Percentiles rank a stretch among this genome's conserved stretches.
Evolutionary conservation across 2,329 filamentous ascomycete genomes (phyloP).

Genomic region (Cercospora nicotianae): DNA sequence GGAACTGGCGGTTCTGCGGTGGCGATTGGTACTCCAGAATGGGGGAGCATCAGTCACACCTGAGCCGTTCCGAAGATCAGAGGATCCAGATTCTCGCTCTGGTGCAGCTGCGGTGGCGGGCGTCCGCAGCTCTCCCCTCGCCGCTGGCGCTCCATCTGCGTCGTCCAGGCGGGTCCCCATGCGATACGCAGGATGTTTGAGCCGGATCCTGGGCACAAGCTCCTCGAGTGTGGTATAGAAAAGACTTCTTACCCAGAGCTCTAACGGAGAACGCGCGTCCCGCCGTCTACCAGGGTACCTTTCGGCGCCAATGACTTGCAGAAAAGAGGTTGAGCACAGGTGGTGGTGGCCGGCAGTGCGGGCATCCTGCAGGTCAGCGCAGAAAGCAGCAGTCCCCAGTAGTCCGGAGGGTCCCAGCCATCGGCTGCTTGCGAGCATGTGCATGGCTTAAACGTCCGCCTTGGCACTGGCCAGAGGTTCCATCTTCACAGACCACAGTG

Average conservation of each 20-base stretch:
- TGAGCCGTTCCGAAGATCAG: conserved; percentile 13
- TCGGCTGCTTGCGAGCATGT: neutral
- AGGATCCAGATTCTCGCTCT: conserved; percentile 12
- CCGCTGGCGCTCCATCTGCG: conserved; percentile 16
- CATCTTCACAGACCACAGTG: neutral
- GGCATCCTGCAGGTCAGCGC: conserved; percentile 15
- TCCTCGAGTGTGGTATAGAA: conserved; percentile 4
- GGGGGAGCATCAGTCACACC: conserved; percentile 43
- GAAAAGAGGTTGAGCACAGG: conserved; percentile 9
- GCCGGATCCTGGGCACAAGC: conserved; percentile 1
- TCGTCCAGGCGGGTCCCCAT: conserved; percentile 20
- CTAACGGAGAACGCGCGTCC: conserved; percentile 12
- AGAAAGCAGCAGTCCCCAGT: conserved; percentile 4
- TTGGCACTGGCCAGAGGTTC: conserved; percentile 7
- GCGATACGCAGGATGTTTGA: conserved; percentile 9
- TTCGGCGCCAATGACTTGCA: conserved; percentile 18
- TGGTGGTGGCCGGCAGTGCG: neutral
- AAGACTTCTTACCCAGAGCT: conserved; percentile 3
- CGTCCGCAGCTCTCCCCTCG: conserved; percentile 15
- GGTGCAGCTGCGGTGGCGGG: conserved; percentile 16
- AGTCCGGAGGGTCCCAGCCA: conserved; percentile 1
- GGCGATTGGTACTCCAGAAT: conserved; percentile 45
- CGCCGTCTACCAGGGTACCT: conserved; percentile 8
- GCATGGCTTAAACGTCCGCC: conserved; percentile 6
- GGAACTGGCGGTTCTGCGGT: conserved; percentile 43